Base-by-base conservation (phyloP, 257 asterid genomes). In the Rubia yunnanensis region DNA sequence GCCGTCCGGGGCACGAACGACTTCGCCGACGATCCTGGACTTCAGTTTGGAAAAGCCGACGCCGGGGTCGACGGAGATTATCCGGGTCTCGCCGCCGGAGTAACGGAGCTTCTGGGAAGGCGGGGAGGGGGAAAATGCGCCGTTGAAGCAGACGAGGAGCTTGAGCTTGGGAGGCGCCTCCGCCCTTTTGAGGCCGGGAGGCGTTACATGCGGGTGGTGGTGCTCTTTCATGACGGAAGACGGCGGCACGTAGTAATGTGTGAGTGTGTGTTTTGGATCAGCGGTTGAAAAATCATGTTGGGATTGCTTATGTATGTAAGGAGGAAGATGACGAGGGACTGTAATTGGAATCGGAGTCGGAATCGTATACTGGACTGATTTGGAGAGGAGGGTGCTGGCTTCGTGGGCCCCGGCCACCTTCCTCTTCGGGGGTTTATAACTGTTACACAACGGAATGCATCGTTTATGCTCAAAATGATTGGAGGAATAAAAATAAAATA, bases 91-190 rank as follows among this genome's bases (percentile, higher is more conserved):
- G 0, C 79, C 79, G 7, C 73, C 76, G 10, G 65, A 22, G 65
- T 75, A 75, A 10, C 76, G 63, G 24, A 75, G 56, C 41, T 35
- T 75, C 11, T 65, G 36, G 13, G 60, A 46, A 20, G 69, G 73
- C 11, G 66, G 73, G 14, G 41, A 72, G 66, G 70, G 63, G 26
- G 55, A 24, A 69, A 72, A 72, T 38, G 67, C 10, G 52, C 74
- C 77, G 36, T 76, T 76, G 76, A 63, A 71, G 77, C 77, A 67
- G 61, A 76, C 77, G 10, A 76, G 49, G 3, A 76, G 67, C 72
- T 76, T 76, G 64, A 76, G 60, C 32, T 72, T 72, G 32, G 41
- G 39, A 53, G 34, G 7, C 61, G 34, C 17, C n/a, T n/a, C n/a
- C 60, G 32, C 24, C 23, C 41, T 64, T 15, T 35, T 64, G n/a